Evolutionary conservation across 2,329 filamentous ascomycete species (phyloP).

Genomic region (Phoma sp.): DNA sequence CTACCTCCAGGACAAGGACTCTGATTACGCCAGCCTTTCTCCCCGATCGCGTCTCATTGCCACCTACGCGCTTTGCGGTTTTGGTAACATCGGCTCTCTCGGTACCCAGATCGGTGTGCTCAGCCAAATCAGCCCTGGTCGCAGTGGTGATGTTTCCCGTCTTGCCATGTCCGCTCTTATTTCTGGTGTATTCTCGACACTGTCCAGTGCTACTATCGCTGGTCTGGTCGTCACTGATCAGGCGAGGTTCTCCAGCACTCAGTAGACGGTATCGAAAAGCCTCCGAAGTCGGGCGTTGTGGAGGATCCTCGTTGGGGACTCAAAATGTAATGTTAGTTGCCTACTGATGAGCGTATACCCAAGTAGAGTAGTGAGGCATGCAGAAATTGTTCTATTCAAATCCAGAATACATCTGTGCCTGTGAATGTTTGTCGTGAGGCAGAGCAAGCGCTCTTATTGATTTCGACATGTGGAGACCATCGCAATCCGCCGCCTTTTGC

Average conservation of each 20-base stretch:
- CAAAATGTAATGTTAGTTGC: conserved; percentile 20
- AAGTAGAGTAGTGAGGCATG: conserved; percentile 8
- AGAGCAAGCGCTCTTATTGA: conserved; percentile 13
- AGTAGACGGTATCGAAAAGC: conserved; percentile 13
- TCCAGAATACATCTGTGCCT: background rate
- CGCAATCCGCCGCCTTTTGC: conserved; percentile 16
- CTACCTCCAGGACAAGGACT: conserved; percentile 55
- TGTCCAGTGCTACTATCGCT: conserved; percentile 70
- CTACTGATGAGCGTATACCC: conserved; percentile 19
- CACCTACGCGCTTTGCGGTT: conserved; percentile 79
- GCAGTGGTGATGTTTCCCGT: conserved; percentile 75
- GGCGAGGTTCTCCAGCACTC: conserved; percentile 32
- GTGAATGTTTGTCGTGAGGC: background rate
- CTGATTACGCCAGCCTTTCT: conserved; percentile 65
- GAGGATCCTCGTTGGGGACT: background rate
- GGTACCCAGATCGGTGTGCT: conserved; percentile 91
- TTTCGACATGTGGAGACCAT: conserved; percentile 5
- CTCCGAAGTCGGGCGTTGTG: conserved; percentile 5
- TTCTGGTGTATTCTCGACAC: conserved; percentile 77
- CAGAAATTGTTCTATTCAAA: conserved; percentile 8
- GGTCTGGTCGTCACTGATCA: conserved; percentile 63
- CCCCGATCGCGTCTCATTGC: conserved; percentile 79
- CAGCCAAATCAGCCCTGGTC: conserved; percentile 76
- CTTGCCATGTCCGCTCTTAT: conserved; percentile 79
- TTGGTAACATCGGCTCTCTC: conserved; percentile 83